phyloP scores from a whole-genome alignment of 208 protist species.

The Trypanosomatidae sp. region DNA sequence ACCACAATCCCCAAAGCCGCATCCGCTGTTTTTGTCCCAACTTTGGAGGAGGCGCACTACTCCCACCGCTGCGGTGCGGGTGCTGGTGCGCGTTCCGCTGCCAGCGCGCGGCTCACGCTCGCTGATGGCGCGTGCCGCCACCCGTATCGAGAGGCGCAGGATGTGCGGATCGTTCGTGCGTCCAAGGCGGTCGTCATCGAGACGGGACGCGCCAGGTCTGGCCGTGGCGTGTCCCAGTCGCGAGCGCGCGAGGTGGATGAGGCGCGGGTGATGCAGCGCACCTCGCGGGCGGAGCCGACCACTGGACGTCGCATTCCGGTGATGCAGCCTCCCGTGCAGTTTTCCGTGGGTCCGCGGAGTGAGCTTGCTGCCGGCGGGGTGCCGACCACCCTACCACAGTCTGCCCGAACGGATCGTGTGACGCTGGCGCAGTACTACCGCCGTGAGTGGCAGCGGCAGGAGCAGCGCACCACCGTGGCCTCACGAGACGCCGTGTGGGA shows the following conservation, averaged over 20 bases:
- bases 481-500: constrained; percentile 25
- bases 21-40: too few species aligned
- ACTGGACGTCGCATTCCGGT: constrained; percentile 16
- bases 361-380: constrained; percentile 5
- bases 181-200: background rate
- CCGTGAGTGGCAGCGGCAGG: constrained; percentile 22
- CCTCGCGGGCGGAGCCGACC: constrained; percentile 15
- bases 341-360: constrained; percentile 7
- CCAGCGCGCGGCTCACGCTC: background rate
- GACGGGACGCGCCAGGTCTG: background rate
- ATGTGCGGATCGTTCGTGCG: constrained; percentile 23
- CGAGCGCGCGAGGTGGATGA: constrained; percentile 17
- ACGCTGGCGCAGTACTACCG: constrained; percentile 23
- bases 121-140: constrained; percentile 11
- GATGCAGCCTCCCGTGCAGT: constrained; percentile 15
- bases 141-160: constrained; percentile 30
- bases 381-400: constrained; percentile 20
- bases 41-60: too few species aligned
- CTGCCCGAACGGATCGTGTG: constrained; percentile 26
- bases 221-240: constrained; percentile 4
- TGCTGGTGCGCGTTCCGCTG: too few species aligned
- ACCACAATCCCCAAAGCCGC: too few species aligned
- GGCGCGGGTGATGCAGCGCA: constrained; percentile 12
- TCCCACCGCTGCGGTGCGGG: background rate
- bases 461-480: constrained; percentile 14